phyloP scores from a whole-genome alignment of 2,329 filamentous ascomycete species.

The Talaromyces rugulosus region DNA sequence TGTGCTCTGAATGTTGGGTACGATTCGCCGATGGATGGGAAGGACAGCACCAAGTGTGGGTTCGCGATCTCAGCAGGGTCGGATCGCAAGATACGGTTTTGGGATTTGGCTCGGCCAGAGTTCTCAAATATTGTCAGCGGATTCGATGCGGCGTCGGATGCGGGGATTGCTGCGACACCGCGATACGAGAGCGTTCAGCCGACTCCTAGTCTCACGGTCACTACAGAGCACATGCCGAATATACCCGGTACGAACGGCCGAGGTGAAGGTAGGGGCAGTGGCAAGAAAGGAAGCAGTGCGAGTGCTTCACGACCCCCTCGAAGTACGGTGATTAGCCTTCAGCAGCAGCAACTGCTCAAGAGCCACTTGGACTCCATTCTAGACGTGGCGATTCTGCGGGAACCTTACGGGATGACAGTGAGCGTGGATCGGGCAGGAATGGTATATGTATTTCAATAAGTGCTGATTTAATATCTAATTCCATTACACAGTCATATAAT shows the following conservation, averaged over 20 bases:
- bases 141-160: slow-evolving; percentile 61
- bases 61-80: slow-evolving; percentile 85
- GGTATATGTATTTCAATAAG: slow-evolving; percentile 72
- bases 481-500: not conserved
- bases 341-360: slow-evolving; percentile 80
- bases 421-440: slow-evolving; percentile 85
- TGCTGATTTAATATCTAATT: not conserved
- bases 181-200: slow-evolving; percentile 65
- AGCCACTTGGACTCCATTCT: slow-evolving; percentile 84
- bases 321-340: slow-evolving; percentile 78
- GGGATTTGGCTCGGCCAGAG: slow-evolving; percentile 79
- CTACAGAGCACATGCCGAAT: slow-evolving; percentile 58
- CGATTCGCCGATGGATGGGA: slow-evolving; percentile 63
- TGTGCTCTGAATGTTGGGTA: slow-evolving; percentile 70
- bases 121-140: slow-evolving; percentile 78
- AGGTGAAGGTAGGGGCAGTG: slow-evolving; percentile 22
- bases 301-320: slow-evolving; percentile 54
- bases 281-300: slow-evolving; percentile 34
- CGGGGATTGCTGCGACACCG: slow-evolving; percentile 49
- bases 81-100: slow-evolving; percentile 88
- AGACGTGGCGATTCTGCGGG: slow-evolving; percentile 83
- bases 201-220: slow-evolving; percentile 59
- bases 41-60: slow-evolving; percentile 60
- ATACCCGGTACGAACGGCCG: slow-evolving; percentile 26
- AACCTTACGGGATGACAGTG: slow-evolving; percentile 87